Percentiles rank a stretch among this genome's conserved stretches.
Evolutionary conservation across 805 yeast genomes (phyloP).

Genomic region (Candida endomychidarum): DNA sequence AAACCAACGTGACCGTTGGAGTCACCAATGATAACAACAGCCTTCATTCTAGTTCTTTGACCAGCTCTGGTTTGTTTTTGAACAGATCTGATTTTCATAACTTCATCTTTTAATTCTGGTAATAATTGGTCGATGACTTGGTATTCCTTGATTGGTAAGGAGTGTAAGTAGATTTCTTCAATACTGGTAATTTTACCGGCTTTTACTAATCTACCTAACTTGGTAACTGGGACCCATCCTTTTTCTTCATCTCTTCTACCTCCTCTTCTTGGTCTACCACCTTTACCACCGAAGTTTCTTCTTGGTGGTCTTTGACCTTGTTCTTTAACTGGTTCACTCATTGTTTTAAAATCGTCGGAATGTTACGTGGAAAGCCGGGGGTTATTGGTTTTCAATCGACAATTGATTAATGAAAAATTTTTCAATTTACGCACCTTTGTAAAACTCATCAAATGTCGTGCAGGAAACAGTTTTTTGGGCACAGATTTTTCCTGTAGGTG

Average conservation of each 20-base stretch:
- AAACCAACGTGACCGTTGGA: conserved; percentile 99
- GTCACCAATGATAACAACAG: conserved; percentile 99
- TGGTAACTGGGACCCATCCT: conserved; percentile 99
- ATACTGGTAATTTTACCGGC: conserved; percentile 96
- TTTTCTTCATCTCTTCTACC: conserved; percentile 90
- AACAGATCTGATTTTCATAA: conserved; percentile 99
- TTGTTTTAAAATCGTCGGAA: conserved; percentile 47
- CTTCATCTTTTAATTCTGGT: conserved; percentile 96
- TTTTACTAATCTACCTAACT: conserved; percentile 99
- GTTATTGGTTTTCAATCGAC: conserved; percentile 67
- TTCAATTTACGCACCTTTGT: neutral
- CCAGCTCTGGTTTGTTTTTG: conserved; percentile 99
- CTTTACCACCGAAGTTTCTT: conserved; percentile 57
- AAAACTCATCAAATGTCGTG: conserved; percentile 5
- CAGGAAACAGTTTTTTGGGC: too few species aligned
- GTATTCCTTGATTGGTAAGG: conserved; percentile 99
- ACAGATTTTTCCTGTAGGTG: too few species aligned
- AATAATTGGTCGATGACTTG: conserved; percentile 96
- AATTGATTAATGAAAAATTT: conserved; percentile 15
- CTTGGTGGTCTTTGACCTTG: conserved; percentile 41
- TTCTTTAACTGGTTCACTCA: conserved; percentile 23
- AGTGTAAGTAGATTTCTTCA: conserved; percentile 99
- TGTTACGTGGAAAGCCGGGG: conserved; percentile 72
- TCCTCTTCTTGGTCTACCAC: conserved; percentile 47
- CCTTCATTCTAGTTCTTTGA: conserved; percentile 99